Evolutionary conservation across 192 early-diverging fungal species (phyloP).

Genomic region (Phycomyces nitens): DNA sequence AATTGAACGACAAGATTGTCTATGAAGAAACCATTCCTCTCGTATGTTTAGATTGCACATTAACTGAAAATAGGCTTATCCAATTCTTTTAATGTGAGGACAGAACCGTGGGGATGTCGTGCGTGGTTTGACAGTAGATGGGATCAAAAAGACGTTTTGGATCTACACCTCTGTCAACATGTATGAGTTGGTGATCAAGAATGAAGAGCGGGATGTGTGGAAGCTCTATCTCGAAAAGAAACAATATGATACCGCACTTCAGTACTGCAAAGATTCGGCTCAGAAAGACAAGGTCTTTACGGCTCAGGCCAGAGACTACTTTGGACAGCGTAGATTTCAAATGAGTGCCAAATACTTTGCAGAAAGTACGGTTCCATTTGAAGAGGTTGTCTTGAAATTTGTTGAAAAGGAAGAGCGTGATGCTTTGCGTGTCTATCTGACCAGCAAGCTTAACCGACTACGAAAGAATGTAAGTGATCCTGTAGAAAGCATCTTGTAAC

Average conservation of each 20-base stretch:
- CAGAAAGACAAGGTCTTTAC: conserved; percentile 77
- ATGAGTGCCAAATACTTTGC: conserved; percentile 88
- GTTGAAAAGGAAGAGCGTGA: conserved; percentile 66
- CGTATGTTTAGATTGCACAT: conserved; percentile 34
- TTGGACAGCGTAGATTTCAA: conserved; percentile 65
- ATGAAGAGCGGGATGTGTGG: conserved; percentile 97
- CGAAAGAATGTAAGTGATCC: conserved; percentile 61
- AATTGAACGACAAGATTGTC: conserved; percentile 76
- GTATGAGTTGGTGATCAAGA: conserved; percentile 85
- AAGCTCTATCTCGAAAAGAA: conserved; percentile 78
- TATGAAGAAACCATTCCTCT: conserved; percentile 78
- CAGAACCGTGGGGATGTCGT: conserved; percentile 43
- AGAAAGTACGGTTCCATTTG: conserved; percentile 74
- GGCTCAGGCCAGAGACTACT: conserved; percentile 86
- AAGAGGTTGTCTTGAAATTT: conserved; percentile 88
- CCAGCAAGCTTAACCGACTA: conserved; percentile 69
- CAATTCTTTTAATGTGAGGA: neutral
- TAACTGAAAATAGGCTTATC: neutral
- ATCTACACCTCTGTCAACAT: conserved; percentile 79
- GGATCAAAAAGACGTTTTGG: conserved; percentile 85
- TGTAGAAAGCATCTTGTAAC: neutral
- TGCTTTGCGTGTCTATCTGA: conserved; percentile 77
- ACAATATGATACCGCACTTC: conserved; percentile 78
- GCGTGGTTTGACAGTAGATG: conserved; percentile 70
- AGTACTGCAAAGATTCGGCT: conserved; percentile 71